phyloP scores from a whole-genome alignment of 352 stramenopile species.

The Pilasporangium apinafurcum region DNA sequence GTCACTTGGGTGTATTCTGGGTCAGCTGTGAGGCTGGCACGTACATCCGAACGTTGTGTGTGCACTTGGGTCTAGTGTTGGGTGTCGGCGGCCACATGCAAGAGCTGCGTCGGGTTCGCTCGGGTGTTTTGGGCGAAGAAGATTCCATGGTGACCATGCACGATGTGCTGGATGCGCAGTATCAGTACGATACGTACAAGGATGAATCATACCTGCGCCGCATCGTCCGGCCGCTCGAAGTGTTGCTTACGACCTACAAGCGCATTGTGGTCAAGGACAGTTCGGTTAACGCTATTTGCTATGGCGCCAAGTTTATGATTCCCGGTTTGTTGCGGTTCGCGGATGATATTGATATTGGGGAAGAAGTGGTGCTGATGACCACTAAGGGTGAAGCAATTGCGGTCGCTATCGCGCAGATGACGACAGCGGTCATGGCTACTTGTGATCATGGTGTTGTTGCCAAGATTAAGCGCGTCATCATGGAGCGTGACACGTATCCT shows the following conservation, averaged over 20 bases:
- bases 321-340: constrained; percentile 98
- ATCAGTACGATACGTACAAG: constrained; percentile 98
- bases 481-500: constrained; percentile 99
- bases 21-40: constrained; percentile 98
- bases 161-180: constrained; percentile 99
- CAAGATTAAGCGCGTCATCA: constrained; percentile 99
- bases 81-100: constrained; percentile 99
- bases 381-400: constrained; percentile 99
- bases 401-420: constrained; percentile 99
- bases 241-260: constrained; percentile 99
- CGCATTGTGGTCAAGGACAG: constrained; percentile 99
- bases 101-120: constrained; percentile 97
- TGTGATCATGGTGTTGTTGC: constrained; percentile 99
- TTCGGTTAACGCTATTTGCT: constrained; percentile 99
- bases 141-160: constrained; percentile 99
- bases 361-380: constrained; percentile 99
- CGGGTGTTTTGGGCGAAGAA: constrained; percentile 94
- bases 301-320: constrained; percentile 99
- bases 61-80: constrained; percentile 97
- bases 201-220: constrained; percentile 98
- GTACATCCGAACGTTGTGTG: constrained; percentile 99
- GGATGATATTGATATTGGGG: constrained; percentile 98
- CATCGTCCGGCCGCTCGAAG: constrained; percentile 97
- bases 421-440: constrained; percentile 98
- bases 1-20: constrained; percentile 97